Conservation (phyloP, 2,329 filamentous ascomycete genomes). For the Colletotrichum tropicicola region DNA sequence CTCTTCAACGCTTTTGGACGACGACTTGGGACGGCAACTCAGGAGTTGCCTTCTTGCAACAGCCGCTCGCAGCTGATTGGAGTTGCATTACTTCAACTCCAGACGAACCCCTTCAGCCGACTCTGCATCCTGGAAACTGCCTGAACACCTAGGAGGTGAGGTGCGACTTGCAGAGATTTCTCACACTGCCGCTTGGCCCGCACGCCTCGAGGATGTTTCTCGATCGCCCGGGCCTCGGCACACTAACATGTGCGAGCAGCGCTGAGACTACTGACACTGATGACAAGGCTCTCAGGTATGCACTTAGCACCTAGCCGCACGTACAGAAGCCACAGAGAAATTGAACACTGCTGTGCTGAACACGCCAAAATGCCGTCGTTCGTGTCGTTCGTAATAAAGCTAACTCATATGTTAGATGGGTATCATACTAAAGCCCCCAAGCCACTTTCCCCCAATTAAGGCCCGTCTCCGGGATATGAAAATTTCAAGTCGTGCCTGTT, state of each 20-base stretch:
- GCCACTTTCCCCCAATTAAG: not conserved
- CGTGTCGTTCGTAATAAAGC: slow-evolving; percentile 5
- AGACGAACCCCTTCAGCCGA: slow-evolving; percentile 6
- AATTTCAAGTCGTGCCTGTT: too few species aligned
- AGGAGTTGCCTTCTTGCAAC: not conserved
- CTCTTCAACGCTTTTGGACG: not conserved
- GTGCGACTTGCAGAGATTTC: not conserved
- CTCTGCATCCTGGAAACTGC: not conserved
- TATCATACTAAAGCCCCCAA: slow-evolving; percentile 16
- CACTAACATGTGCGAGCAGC: not conserved
- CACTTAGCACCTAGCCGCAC: not conserved
- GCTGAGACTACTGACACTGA: not conserved
- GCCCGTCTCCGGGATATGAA: too few species aligned
- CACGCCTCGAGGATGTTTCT: not conserved
- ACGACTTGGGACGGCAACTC: slow-evolving; percentile 2
- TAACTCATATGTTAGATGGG: slow-evolving; percentile 23
- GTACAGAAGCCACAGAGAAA: not conserved
- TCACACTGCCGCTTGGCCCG: not conserved
- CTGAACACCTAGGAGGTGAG: not conserved
- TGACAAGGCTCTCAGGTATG: not conserved
- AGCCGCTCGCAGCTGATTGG: not conserved
- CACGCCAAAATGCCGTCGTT: slow-evolving; percentile 5
- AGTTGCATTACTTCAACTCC: not conserved
- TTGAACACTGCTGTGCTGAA: not conserved
- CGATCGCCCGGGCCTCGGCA: not conserved